Conservation (phyloP, 2,329 filamentous ascomycete species). For the Fusarium begoniae region DNA sequence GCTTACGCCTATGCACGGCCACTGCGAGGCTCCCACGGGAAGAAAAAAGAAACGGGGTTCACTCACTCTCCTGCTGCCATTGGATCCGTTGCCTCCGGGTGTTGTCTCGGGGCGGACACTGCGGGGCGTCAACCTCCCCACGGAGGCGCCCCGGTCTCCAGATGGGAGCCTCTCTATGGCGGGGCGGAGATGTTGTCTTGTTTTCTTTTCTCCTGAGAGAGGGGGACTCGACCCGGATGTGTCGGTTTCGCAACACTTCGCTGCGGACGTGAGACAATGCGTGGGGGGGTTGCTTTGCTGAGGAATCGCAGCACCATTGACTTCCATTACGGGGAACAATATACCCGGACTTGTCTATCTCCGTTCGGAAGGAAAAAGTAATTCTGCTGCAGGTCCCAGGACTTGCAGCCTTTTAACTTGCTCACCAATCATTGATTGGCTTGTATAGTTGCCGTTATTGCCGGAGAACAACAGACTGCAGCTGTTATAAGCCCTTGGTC, state of each 20-base stretch:
- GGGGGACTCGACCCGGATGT: conserved; percentile 23
- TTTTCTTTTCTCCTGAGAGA: conserved; percentile 12
- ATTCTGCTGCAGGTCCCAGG: conserved; percentile 33
- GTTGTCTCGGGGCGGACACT: conserved; percentile 31
- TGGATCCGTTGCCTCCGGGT: conserved; percentile 30
- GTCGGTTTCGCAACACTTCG: conserved; percentile 24
- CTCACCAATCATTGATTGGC: background rate
- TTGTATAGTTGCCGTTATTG: conserved; percentile 21
- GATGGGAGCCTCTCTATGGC: conserved; percentile 15
- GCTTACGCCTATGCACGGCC: conserved; percentile 16
- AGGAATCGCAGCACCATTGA: conserved; percentile 12
- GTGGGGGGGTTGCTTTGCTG: conserved; percentile 10
- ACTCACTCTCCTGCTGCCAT: conserved; percentile 7
- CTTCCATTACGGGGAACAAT: background rate
- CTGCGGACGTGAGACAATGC: conserved; percentile 28
- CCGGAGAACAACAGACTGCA: background rate
- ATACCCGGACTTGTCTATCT: conserved; percentile 6
- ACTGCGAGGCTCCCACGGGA: conserved; percentile 25
- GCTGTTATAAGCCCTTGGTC: background rate
- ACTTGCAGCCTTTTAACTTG: conserved; percentile 16
- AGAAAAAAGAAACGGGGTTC: conserved; percentile 8
- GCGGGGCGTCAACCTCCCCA: conserved; percentile 25
- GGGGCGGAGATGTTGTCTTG: conserved; percentile 8
- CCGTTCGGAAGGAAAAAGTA: conserved; percentile 10
- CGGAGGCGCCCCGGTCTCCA: conserved; percentile 26